phyloP scores from a whole-genome alignment of 2,329 filamentous ascomycete genomes.

The Fusarium algeriense region DNA sequence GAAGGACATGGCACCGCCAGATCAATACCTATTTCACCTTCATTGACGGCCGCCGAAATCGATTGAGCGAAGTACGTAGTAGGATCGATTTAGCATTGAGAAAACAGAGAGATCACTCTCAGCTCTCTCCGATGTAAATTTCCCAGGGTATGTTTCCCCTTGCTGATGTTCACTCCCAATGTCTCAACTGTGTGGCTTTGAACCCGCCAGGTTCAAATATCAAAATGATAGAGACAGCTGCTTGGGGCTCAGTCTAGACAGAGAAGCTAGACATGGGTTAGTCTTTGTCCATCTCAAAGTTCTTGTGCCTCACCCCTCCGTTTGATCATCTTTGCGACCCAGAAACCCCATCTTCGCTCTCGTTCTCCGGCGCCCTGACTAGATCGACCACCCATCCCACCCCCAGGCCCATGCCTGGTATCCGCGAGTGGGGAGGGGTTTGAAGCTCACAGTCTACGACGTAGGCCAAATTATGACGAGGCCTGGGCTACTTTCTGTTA shows the following conservation, averaged over 20 bases:
- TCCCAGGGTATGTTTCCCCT: slow-evolving; percentile 21
- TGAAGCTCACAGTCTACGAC: slow-evolving; percentile 38
- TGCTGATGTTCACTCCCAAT: slow-evolving; percentile 35
- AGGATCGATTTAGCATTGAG: slow-evolving; percentile 25
- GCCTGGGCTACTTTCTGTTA: slow-evolving; percentile 45
- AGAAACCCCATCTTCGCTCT: slow-evolving; percentile 42
- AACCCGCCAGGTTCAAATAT: slow-evolving; percentile 38
- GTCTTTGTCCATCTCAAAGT: slow-evolving; percentile 36
- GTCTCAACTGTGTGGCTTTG: slow-evolving; percentile 42
- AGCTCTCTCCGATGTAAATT: slow-evolving; percentile 22
- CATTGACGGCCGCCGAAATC: slow-evolving; percentile 21
- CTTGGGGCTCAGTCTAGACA: slow-evolving; percentile 30
- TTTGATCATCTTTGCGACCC: slow-evolving; percentile 46
- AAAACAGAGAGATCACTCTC: slow-evolving; percentile 22
- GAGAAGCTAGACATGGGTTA: slow-evolving; percentile 43
- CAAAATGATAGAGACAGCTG: slow-evolving; percentile 38
- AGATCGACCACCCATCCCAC: slow-evolving; percentile 34
- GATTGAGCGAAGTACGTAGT: slow-evolving; percentile 10
- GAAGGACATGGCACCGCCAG: not conserved
- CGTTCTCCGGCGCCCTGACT: slow-evolving; percentile 34
- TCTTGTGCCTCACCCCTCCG: slow-evolving; percentile 40
- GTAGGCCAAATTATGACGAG: slow-evolving; percentile 46
- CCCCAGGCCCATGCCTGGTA: slow-evolving; percentile 33
- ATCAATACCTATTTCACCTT: slow-evolving; percentile 3
- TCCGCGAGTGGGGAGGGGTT: slow-evolving; percentile 39